These are phyloP conservation scores for Candida arabinofermentans DNA, from an alignment of 805 yeast genomes.

Conservation along the genomic window DNA sequence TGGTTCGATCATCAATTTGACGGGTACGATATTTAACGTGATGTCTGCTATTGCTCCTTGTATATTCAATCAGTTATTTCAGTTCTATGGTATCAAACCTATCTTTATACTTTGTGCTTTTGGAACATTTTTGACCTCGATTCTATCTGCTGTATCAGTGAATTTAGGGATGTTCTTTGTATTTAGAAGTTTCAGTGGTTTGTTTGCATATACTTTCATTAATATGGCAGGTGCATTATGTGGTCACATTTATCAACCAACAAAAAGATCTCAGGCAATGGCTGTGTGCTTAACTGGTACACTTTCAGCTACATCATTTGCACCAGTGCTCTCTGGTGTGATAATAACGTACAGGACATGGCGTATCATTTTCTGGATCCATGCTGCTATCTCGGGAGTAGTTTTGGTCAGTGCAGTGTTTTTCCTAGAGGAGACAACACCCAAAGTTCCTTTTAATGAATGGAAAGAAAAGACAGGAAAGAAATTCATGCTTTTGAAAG, in stretches of 20 bases:
- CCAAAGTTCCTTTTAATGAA: conserved; percentile 26
- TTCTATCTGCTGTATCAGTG: conserved; percentile 37
- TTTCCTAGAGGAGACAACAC: conserved; percentile 43
- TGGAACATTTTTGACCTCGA: conserved; percentile 15
- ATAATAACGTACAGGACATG: conserved; percentile 45
- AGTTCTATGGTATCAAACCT: conserved; percentile 45
- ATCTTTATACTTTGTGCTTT: conserved; percentile 38
- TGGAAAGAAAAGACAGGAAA: conserved; percentile 26
- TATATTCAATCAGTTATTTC: conserved; percentile 43
- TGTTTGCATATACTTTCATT: conserved; percentile 51
- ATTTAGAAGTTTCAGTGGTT: conserved; percentile 42
- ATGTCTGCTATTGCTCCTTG: conserved; percentile 50
- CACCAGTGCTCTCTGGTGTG: conserved; percentile 48
- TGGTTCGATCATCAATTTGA: conserved; percentile 41
- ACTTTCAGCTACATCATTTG: conserved; percentile 47
- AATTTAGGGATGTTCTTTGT: conserved; percentile 49
- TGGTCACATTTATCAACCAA: conserved; percentile 45
- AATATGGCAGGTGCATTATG: conserved; percentile 45
- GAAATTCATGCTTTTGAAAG: conserved; percentile 35
- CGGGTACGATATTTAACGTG: conserved; percentile 46
- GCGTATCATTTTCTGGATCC: conserved; percentile 48
- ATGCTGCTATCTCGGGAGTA: conserved; percentile 39
- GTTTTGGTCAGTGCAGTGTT: conserved; percentile 30
- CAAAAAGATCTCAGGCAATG: conserved; percentile 44
- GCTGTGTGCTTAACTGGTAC: conserved; percentile 44